phyloP scores from a whole-genome alignment of 2,329 filamentous ascomycete genomes.

The Lithohypha guttulata region DNA sequence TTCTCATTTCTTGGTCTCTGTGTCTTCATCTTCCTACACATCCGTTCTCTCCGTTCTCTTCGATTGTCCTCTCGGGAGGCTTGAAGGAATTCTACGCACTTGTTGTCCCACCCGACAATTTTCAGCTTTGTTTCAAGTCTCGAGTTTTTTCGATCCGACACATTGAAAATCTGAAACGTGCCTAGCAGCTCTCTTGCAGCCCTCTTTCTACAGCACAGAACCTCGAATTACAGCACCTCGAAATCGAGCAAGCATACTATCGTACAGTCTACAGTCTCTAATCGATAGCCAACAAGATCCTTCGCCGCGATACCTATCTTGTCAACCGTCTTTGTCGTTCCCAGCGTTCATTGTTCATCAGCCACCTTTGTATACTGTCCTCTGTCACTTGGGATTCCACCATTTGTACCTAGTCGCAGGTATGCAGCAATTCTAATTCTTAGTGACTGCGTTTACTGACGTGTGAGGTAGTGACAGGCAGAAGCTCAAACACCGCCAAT shows the following conservation, averaged over 20 bases:
- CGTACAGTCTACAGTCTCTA: constrained; percentile 8
- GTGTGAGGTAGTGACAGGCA: constrained; percentile 6
- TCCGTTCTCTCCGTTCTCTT: constrained; percentile 7
- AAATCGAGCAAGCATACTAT: constrained; percentile 3
- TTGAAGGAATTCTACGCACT: background rate
- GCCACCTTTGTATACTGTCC: constrained; percentile 6
- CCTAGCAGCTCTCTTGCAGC: constrained; percentile 2
- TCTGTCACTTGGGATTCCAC: constrained; percentile 4
- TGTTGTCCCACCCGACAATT: constrained; percentile 2
- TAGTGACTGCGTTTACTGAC: constrained; percentile 5
- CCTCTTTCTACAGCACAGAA: constrained; percentile 1
- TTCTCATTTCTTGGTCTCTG: constrained; percentile 2
- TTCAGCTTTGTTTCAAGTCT: constrained; percentile 1
- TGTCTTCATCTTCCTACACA: constrained; percentile 3
- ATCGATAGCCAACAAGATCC: background rate
- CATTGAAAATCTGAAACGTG: constrained; percentile 7
- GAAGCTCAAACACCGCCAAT: constrained; percentile 8
- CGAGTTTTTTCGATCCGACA: background rate
- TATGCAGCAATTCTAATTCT: background rate
- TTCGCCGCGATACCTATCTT: background rate
- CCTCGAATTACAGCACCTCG: background rate
- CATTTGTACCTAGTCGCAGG: constrained; percentile 1
- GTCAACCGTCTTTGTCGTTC: constrained; percentile 1
- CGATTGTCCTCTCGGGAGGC: constrained; percentile 5
- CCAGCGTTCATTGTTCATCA: constrained; percentile 7